A percentile compares a stretch with the other conserved stretches of the same genome.
phyloP scores from a whole-genome alignment of 2,329 filamentous ascomycete species.

The Alternaria triticina region DNA sequence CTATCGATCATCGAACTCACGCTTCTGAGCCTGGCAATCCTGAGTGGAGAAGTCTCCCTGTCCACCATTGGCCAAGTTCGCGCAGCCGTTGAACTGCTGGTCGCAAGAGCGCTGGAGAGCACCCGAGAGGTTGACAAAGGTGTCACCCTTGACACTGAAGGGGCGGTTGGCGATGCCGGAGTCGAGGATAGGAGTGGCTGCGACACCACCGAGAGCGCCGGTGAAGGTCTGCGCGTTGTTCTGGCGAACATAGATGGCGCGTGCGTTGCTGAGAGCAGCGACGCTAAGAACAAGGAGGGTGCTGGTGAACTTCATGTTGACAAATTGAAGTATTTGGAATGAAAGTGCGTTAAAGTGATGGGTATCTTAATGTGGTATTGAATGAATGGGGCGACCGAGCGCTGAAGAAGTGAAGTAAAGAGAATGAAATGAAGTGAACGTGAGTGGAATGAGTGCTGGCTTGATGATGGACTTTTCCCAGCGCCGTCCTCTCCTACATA shows the following conservation, averaged over 20 bases:
- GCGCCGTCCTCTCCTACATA: neutral
- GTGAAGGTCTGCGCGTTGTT: constrained; percentile 48
- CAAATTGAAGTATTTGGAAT: neutral
- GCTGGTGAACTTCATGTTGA: constrained; percentile 35
- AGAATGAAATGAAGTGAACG: constrained; percentile 16
- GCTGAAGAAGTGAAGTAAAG: constrained; percentile 22
- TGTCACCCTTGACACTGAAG: constrained; percentile 39
- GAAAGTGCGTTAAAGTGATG: neutral
- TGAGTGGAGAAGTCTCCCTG: constrained; percentile 48
- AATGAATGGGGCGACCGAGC: constrained; percentile 29
- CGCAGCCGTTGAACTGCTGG: constrained; percentile 68
- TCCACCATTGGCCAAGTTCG: constrained; percentile 63
- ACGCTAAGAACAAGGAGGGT: constrained; percentile 25
- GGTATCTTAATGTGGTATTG: constrained; percentile 4
- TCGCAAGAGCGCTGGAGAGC: constrained; percentile 68
- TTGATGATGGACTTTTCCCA: constrained; percentile 3
- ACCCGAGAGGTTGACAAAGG: constrained; percentile 62
- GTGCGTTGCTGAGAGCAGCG: constrained; percentile 24
- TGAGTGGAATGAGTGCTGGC: neutral
- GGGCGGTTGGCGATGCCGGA: constrained; percentile 57
- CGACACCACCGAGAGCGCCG: constrained; percentile 59
- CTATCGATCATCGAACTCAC: constrained; percentile 17
- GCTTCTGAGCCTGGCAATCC: constrained; percentile 65
- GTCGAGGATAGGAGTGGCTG: constrained; percentile 59
- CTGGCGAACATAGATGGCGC: constrained; percentile 29